Conservation (phyloP, 2,329 filamentous ascomycete species). For the Fusarium sp. region DNA sequence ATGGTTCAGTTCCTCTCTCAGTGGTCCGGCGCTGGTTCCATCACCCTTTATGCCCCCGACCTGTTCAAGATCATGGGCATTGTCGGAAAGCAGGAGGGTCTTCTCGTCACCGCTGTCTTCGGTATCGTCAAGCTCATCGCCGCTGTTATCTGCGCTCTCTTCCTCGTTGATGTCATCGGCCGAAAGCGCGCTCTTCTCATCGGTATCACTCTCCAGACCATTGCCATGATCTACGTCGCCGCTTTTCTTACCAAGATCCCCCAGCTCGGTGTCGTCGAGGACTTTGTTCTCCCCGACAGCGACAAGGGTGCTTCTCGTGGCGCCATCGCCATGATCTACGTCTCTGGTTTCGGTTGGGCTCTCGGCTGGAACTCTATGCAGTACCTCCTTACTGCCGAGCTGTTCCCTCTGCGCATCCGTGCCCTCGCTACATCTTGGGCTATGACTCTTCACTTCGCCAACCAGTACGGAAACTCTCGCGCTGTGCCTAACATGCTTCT, state of each 20-base stretch:
- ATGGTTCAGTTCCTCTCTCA: constrained; percentile 78
- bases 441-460: constrained; percentile 83
- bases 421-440: constrained; percentile 76
- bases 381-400: constrained; percentile 80
- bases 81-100: constrained; percentile 72
- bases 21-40: constrained; percentile 77
- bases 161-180: constrained; percentile 82
- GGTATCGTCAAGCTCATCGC: constrained; percentile 78
- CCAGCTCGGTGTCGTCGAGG: constrained; percentile 60
- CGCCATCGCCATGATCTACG: constrained; percentile 78
- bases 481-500: constrained; percentile 82
- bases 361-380: constrained; percentile 81
- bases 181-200: constrained; percentile 73
- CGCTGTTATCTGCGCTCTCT: constrained; percentile 75
- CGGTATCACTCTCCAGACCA: constrained; percentile 68
- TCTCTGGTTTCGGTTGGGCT: constrained; percentile 76
- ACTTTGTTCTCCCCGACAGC: constrained; percentile 56
- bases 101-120: constrained; percentile 80
- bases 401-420: constrained; percentile 80
- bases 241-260: constrained; percentile 72
- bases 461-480: constrained; percentile 81
- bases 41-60: constrained; percentile 80
- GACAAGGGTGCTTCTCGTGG: constrained; percentile 70
- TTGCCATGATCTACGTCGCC: constrained; percentile 72
- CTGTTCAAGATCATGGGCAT: constrained; percentile 79